Percentiles rank a stretch among this genome's conserved stretches.
phyloP scores from a whole-genome alignment of 768 basidiomycete genomes.

The Baorangia bicolor region DNA sequence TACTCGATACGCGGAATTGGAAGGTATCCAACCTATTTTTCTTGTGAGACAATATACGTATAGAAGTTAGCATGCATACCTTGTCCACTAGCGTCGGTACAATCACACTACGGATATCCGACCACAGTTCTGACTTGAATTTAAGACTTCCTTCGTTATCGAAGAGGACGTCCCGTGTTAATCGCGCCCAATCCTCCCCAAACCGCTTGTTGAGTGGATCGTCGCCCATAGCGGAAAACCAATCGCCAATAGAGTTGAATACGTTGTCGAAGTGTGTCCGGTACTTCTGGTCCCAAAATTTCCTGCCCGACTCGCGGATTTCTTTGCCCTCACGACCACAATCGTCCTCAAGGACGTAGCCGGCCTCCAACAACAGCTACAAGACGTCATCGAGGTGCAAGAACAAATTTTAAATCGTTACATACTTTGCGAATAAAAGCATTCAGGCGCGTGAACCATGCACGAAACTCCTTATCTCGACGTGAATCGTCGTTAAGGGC shows the following conservation, averaged over 20 bases:
- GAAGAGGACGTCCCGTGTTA: constrained; percentile 84
- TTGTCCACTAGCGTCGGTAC: constrained; percentile 75
- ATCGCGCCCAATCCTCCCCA: constrained; percentile 77
- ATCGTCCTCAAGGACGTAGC: constrained; percentile 80
- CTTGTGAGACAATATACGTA: not conserved
- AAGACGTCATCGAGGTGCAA: not conserved
- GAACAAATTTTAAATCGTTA: not conserved
- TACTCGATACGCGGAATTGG: constrained; percentile 96
- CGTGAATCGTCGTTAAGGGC: constrained; percentile 71
- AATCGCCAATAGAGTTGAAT: constrained; percentile 66
- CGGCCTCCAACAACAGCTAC: constrained; percentile 73
- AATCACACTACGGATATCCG: constrained; percentile 81
- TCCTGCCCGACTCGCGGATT: constrained; percentile 68
- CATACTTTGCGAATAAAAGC: constrained; percentile 63
- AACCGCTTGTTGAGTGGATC: constrained; percentile 82
- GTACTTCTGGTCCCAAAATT: constrained; percentile 77
- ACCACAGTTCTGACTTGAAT: constrained; percentile 89
- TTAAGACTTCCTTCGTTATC: constrained; percentile 72
- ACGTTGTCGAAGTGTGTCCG: constrained; percentile 78
- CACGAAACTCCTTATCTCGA: constrained; percentile 69
- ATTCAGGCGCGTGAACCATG: constrained; percentile 69
- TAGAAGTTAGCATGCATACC: constrained; percentile 38
- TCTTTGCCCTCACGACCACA: constrained; percentile 62
- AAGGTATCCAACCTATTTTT: constrained; percentile 62
- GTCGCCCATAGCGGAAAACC: constrained; percentile 82